These are phyloP conservation scores for Phlebiopsis flavidoalba DNA, from an alignment of 768 basidiomycete species.

Conservation along the genomic window DNA sequence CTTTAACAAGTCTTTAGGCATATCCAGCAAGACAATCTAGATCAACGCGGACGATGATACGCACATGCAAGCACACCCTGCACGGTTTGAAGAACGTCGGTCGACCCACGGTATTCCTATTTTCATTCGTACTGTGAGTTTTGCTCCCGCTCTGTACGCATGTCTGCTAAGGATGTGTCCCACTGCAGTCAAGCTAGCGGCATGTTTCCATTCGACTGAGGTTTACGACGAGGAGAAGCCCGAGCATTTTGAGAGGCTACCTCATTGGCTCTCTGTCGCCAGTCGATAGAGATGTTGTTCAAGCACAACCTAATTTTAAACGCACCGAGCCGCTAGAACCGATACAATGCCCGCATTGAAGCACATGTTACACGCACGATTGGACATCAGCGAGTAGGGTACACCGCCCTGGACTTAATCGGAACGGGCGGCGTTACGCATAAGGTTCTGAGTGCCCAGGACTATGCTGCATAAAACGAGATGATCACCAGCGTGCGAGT, in stretches of 20 bases:
- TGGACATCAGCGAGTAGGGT: too few species aligned
- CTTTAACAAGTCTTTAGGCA: too few species aligned
- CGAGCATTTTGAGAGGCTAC: constrained; percentile 38
- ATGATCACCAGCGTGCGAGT: too few species aligned
- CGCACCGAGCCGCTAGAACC: constrained; percentile 33
- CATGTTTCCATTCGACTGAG: constrained; percentile 25
- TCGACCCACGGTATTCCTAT: constrained; percentile 37
- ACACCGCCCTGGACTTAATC: too few species aligned
- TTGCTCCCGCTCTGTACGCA: not conserved
- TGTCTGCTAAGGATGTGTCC: constrained; percentile 24
- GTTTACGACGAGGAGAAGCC: constrained; percentile 48
- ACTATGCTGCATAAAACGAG: too few species aligned
- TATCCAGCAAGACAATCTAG: constrained; percentile 17
- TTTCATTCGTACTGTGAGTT: constrained; percentile 47
- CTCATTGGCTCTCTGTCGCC: constrained; percentile 39
- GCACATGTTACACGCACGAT: too few species aligned
- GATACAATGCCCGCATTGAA: not conserved
- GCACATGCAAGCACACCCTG: constrained; percentile 41
- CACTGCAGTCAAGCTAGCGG: constrained; percentile 32
- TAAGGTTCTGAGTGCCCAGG: too few species aligned
- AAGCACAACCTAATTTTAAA: too few species aligned
- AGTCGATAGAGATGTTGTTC: constrained; percentile 43
- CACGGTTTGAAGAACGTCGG: constrained; percentile 44
- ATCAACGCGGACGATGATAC: constrained; percentile 41
- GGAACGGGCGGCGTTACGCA: too few species aligned